Percentiles rank a stretch among this genome's conserved stretches.
These are phyloP conservation scores for Kockiozyma suomiensis DNA, from an alignment of 805 yeast genomes.

Conservation along the genomic window DNA sequence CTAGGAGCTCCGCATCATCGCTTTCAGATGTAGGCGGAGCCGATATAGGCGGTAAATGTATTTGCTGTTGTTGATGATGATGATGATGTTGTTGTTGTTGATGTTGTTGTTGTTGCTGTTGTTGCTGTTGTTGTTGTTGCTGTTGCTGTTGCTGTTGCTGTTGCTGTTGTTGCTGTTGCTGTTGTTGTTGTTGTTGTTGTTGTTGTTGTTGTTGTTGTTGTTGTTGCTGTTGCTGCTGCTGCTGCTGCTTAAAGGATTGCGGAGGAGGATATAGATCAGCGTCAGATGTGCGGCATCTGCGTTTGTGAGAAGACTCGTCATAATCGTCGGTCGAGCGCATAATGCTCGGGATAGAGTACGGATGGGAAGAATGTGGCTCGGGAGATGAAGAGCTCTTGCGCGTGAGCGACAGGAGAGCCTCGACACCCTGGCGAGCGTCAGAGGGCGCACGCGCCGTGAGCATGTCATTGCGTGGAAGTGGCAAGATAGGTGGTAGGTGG, in stretches of 20 bases:
- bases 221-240: conserved; percentile 15
- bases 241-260: conserved; percentile 5
- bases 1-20: conserved; percentile 5
- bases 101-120: conserved; percentile 13
- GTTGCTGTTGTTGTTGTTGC: conserved; percentile 11
- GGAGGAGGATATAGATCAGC: conserved; percentile 8
- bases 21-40: neutral
- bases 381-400: conserved; percentile 3
- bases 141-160: conserved; percentile 12
- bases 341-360: conserved; percentile 3
- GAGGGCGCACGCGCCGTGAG: conserved; percentile 3
- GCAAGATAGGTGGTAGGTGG: conserved; percentile 13
- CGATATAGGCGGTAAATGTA: conserved; percentile 7
- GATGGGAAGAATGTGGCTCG: neutral
- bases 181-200: conserved; percentile 9
- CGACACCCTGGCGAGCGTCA: conserved; percentile 33
- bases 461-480: conserved; percentile 5
- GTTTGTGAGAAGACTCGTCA: neutral
- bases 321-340: neutral
- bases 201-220: conserved; percentile 7
- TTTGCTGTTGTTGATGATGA: conserved; percentile 14
- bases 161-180: conserved; percentile 10
- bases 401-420: conserved; percentile 27
- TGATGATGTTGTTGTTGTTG: too few species aligned
- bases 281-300: conserved; percentile 9